Conservation (phyloP, 345 rosid genomes). For the Euclidium syriacum region DNA sequence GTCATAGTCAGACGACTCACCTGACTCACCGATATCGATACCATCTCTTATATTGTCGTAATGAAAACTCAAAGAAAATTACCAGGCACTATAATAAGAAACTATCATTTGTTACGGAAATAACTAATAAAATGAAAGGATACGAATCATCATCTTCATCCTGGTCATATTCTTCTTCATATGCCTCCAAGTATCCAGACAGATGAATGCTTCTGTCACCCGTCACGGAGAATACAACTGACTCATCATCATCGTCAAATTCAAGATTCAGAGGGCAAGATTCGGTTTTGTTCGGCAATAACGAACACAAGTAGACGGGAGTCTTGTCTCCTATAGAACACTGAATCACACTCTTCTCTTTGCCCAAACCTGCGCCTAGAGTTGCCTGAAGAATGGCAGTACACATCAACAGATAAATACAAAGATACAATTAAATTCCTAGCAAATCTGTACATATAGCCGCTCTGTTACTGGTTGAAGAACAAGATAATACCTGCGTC, state of each 20-base stretch:
- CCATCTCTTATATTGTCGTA: constrained; percentile 50
- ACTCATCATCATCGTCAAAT: constrained; percentile 62
- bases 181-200: constrained; percentile 64
- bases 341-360: constrained; percentile 65
- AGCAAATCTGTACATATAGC: no score
- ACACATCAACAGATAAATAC: neutral
- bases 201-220: constrained; percentile 83
- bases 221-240: constrained; percentile 63
- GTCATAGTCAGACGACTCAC: constrained; percentile 58
- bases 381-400: constrained; percentile 55
- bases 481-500: constrained; percentile 56
- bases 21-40: constrained; percentile 55
- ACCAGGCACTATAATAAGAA: neutral
- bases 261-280: constrained; percentile 75
- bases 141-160: constrained; percentile 69
- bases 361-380: constrained; percentile 63
- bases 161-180: constrained; percentile 41
- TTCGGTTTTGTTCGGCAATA: constrained; percentile 64
- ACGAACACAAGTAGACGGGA: constrained; percentile 68
- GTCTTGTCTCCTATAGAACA: constrained; percentile 57
- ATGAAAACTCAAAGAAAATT: constrained; percentile 24
- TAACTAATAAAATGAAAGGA: constrained; percentile 41
- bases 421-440: neutral
- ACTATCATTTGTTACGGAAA: neutral
- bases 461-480: neutral